Evolutionary conservation across 1,284 basidiomycete species (phyloP).

Genomic region (Ceratobasidium sp.): DNA sequence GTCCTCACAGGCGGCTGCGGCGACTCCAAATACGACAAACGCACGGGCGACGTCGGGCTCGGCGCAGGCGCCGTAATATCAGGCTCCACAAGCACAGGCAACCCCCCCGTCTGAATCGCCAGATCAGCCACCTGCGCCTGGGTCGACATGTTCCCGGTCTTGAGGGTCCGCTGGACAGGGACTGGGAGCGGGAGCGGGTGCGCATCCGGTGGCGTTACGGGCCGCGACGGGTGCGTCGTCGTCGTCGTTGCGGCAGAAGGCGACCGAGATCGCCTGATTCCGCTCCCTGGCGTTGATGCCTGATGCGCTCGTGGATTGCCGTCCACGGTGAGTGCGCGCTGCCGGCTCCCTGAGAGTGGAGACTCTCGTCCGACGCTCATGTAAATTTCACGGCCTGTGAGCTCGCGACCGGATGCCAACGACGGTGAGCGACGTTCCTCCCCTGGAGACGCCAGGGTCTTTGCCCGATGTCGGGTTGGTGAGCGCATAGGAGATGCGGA

Average conservation of each 20-base stretch:
- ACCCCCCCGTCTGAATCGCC: not conserved
- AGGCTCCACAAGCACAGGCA: not conserved
- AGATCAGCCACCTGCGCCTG: conserved; percentile 19
- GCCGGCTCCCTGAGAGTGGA: not conserved
- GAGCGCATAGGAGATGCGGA: not conserved
- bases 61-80: not conserved
- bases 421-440: not conserved
- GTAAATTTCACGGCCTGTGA: not conserved
- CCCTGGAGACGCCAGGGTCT: conserved; percentile 4
- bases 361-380: not conserved
- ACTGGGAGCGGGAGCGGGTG: not conserved
- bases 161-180: not conserved
- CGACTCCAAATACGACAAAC: not conserved
- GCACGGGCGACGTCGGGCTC: not conserved
- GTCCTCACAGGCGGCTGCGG: not conserved
- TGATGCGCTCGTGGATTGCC: not conserved
- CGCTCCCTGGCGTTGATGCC: not conserved
- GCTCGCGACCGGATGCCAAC: no score
- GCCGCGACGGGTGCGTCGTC: conserved; percentile 12
- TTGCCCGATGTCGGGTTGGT: conserved; percentile 6
- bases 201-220: conserved; percentile 10
- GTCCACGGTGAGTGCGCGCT: not conserved
- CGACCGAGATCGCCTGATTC: conserved; percentile 20
- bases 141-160: not conserved
- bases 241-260: conserved; percentile 21